phyloP scores from a whole-genome alignment of 2,329 filamentous ascomycete genomes.

The Orbilia oligospora region DNA sequence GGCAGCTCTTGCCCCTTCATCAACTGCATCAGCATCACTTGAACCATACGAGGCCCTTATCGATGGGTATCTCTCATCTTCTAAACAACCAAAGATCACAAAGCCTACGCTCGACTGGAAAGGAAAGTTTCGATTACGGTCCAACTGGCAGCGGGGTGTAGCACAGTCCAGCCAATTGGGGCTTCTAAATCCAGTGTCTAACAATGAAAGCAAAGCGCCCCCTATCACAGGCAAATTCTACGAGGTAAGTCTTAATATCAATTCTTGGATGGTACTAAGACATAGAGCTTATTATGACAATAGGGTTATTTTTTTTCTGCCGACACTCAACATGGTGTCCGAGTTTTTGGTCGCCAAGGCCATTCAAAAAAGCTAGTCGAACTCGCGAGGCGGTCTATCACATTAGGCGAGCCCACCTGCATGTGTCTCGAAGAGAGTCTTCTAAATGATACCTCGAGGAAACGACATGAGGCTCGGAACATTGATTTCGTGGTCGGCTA shows the following conservation, averaged over 20 bases:
- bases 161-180: conserved; percentile 17
- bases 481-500: conserved; percentile 57
- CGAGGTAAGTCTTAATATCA: conserved; percentile 28
- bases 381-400: conserved; percentile 4
- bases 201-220: not conserved
- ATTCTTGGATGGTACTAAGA: too few relatives aligned
- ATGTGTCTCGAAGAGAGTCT: conserved; percentile 46
- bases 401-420: conserved; percentile 42
- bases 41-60: conserved; percentile 43
- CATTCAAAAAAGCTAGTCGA: not conserved
- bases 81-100: conserved; percentile 69
- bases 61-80: conserved; percentile 15
- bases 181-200: conserved; percentile 9
- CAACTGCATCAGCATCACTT: conserved; percentile 65
- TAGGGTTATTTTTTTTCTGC: conserved; percentile 54
- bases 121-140: conserved; percentile 84
- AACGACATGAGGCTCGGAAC: conserved; percentile 8
- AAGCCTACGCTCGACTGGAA: conserved; percentile 82
- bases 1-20: conserved; percentile 60
- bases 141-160: conserved; percentile 84
- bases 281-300: conserved; percentile 4
- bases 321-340: conserved; percentile 35
- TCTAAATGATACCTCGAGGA: conserved; percentile 34
- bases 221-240: conserved; percentile 47
- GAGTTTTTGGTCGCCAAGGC: conserved; percentile 33